A percentile compares a stretch with the other conserved stretches of the same genome.
phyloP scores from a whole-genome alignment of 495 filamentous ascomycete genomes.

The Eremomyces bilateralis region DNA sequence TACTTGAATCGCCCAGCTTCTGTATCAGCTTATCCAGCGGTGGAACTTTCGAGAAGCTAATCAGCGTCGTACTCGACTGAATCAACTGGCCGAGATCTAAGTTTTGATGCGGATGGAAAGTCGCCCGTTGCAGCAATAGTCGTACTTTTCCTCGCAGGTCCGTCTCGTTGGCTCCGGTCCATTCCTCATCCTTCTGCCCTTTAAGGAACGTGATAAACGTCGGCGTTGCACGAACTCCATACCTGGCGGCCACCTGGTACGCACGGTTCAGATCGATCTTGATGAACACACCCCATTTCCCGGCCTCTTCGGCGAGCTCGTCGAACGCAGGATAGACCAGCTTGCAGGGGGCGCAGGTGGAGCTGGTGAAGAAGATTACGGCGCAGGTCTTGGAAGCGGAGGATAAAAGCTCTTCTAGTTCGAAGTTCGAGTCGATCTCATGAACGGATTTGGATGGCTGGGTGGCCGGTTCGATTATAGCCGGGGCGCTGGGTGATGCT shows the following conservation, averaged over 20 bases:
- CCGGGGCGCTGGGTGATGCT: conserved; percentile 77
- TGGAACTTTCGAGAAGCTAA: conserved; percentile 58
- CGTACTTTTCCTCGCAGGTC: conserved; percentile 51
- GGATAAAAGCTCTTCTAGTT: conserved; percentile 37
- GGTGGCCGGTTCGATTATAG: conserved; percentile 33
- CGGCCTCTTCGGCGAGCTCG: conserved; percentile 51
- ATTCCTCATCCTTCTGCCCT: conserved; percentile 54
- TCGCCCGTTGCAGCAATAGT: conserved; percentile 53
- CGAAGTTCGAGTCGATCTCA: no score
- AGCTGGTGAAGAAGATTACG: conserved; percentile 80
- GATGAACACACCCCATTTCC: conserved; percentile 48
- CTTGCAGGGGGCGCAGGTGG: conserved; percentile 72
- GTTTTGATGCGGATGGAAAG: conserved; percentile 50
- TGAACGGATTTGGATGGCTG: conserved; percentile 1
- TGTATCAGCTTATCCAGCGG: conserved; percentile 65
- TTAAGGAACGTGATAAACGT: conserved; percentile 79
- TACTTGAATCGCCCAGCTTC: conserved; percentile 38
- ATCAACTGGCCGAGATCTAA: conserved; percentile 50
- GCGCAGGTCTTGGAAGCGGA: conserved; percentile 43
- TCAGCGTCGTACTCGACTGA: conserved; percentile 35
- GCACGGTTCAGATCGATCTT: conserved; percentile 61
- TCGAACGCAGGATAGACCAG: conserved; percentile 67
- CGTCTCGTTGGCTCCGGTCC: conserved; percentile 51
- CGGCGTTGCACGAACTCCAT: conserved; percentile 54
- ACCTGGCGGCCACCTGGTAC: conserved; percentile 40